Evolutionary conservation across 768 basidiomycete species (phyloP), one percentile per base, ranked within the genome.

Genomic region (Sutorius australiensis): DNA sequence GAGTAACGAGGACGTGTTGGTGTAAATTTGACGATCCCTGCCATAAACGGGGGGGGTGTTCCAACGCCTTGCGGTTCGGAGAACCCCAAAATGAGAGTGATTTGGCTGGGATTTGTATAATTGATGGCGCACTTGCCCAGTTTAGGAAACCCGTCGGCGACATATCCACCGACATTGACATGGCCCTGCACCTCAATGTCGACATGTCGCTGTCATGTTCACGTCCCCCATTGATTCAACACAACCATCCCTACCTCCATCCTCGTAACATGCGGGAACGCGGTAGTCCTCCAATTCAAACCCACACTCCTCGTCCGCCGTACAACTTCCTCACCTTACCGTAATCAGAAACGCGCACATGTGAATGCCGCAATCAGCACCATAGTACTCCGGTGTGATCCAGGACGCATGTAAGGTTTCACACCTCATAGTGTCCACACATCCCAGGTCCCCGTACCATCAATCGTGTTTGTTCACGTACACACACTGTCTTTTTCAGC

Each of bases 391-490:
- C 57, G 56, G 59, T 62, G 67, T 67, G 62, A 70, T 59, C 54
- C 54, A 56, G 51, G 51, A 60, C 34, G 50, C 66, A 69, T 69
- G 62, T 66, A 61, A 66, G 58, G 43, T 66, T 68, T 67, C 66
- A 64, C 61, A 69, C 61, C 69, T 69, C 67, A 68, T 66, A 64
- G 57, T 39, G 55, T 48, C 57, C 63, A 54, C 63, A 56, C 63
- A 50, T 55, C 50, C 61, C 55, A 71, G 69, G 69, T 69, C 69
- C 69, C 68, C 70, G 68, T 57, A 68, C 53, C 58, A 50, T 52
- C 60, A 56, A 31, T 67, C 59, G 58, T 70, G 68, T 69, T 58
- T 61, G 51, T 63, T 69, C 68, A 69, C 70, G 68, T 69, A 69
- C 70, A 64, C 60, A 41, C 53, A 52, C 63, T 48, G 57, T 67